These are phyloP conservation scores for Angomonas ambiguus DNA, from an alignment of 208 protist genomes.

Conservation along the genomic window DNA sequence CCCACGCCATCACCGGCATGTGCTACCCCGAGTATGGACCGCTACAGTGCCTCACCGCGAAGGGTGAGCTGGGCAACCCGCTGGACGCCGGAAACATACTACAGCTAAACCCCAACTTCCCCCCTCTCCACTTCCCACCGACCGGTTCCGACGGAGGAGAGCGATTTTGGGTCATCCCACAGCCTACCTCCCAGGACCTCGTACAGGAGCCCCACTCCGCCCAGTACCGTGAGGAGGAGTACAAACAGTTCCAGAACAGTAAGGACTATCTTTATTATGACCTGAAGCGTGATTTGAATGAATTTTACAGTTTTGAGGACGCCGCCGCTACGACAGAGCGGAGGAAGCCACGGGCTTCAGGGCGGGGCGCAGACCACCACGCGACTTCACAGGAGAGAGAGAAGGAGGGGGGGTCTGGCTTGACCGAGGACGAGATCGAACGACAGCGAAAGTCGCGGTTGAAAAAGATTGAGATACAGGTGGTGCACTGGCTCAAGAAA, in stretches of 20 bases:
- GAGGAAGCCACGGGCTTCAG: neutral
- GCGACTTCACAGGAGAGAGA: neutral
- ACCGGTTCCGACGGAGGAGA: neutral
- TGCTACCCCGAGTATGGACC: neutral
- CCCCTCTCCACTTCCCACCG: neutral
- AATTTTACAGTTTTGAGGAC: constrained; percentile 1
- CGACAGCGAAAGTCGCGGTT: neutral
- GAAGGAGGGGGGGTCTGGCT: neutral
- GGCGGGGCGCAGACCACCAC: neutral
- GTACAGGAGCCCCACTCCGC: neutral
- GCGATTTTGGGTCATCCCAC: too few species aligned
- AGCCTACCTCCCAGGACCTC: neutral
- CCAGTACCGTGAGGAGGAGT: neutral
- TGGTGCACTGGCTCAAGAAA: neutral
- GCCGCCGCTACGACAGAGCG: neutral
- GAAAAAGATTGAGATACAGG: neutral
- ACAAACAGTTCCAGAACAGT: neutral
- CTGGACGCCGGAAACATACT: constrained; percentile 15
- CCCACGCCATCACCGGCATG: neutral
- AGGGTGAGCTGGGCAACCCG: neutral
- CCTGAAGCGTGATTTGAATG: neutral
- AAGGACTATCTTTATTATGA: neutral
- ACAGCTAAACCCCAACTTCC: constrained; percentile 22
- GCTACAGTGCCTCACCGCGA: constrained; percentile 17
- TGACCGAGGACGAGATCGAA: neutral